Base-by-base conservation (phyloP, 2,329 filamentous ascomycete genomes). In the Aspergillus costaricaensis region DNA sequence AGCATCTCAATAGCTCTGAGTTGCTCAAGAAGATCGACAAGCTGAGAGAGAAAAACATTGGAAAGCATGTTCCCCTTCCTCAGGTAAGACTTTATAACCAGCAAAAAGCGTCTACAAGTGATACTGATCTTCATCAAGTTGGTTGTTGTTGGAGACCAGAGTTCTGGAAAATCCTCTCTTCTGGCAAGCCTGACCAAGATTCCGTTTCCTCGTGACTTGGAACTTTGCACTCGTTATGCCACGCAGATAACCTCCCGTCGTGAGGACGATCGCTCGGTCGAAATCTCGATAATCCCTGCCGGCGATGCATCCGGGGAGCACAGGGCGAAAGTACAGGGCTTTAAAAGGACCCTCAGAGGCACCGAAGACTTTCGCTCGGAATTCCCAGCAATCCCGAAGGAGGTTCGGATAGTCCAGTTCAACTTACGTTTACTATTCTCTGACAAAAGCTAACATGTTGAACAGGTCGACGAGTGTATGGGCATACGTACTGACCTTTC, bases 181-280 rank as follows among this genome's bases (percentile, higher is more conserved):
- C 61, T 76, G 4, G 72, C 74, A 56, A 72, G 68, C 1, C 59
- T 76, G 66, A 76, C 56, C 23, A 62, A 23, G 64, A 65, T 23
- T 70, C 76, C 21, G 72, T 73, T 19, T 70, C 70, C 36, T 43
- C 70, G 64, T 73, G 77, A 71, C 23, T 68, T 65, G 38, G 74
- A 73, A 0, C 65, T 80, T 3, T 81, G 79, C 50, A 82, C 79
- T 2, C 66, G 77, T 2, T 81, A 79, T 65, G 78, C 80, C 0
- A 82, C 80, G 0, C 76, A 82, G 59, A 82, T 83, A 48, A 78
- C 74, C 12, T 75, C 81, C 25, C 77, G 77, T 0, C 72, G 76
- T 38, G 63, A 67, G 15, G 8, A n/a, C 4, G 47, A 50, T 15
- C 8, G 8, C 5, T 50, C 10, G 1, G 47, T 50, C 14, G 47